These are phyloP conservation scores for Saccharomycopsis malanga DNA, from an alignment of 805 yeast species.

Conservation along the genomic window DNA sequence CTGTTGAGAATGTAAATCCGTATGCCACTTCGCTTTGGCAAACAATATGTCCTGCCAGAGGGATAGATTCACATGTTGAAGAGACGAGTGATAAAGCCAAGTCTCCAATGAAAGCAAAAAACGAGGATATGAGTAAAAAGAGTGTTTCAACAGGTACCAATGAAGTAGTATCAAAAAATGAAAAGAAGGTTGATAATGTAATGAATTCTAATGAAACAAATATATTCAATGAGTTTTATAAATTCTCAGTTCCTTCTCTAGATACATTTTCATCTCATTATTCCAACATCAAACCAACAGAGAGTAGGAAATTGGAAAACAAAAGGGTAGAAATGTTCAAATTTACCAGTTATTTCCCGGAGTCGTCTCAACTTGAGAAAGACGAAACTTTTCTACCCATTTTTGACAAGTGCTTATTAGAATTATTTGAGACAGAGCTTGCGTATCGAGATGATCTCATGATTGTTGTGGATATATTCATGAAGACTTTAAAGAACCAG, in stretches of 20 bases:
- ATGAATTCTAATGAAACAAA: too few relatives aligned
- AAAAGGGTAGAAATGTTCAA: not conserved
- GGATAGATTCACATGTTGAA: too few relatives aligned
- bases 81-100: not conserved
- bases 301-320: not conserved
- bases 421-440: slow-evolving; percentile 32
- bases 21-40: not conserved
- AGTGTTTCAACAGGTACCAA: too few relatives aligned
- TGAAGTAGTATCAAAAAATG: too few relatives aligned
- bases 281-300: not conserved
- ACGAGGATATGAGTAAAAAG: too few relatives aligned
- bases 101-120: not conserved
- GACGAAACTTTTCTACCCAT: not conserved
- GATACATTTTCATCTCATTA: not conserved
- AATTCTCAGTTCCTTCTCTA: not conserved
- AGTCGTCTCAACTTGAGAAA: not conserved
- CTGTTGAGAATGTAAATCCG: not conserved
- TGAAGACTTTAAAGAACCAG: slow-evolving; percentile 24
- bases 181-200: too few relatives aligned
- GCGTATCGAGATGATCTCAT: slow-evolving; percentile 32
- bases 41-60: too few relatives aligned
- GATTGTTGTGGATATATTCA: slow-evolving; percentile 29
- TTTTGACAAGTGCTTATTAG: slow-evolving; percentile 20
- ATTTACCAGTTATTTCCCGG: not conserved
- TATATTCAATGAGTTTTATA: too few relatives aligned